A percentile compares a stretch with the other conserved stretches of the same genome.
These are phyloP conservation scores for Neurospora hispaniola DNA, from an alignment of 495 filamentous ascomycete species.

Conservation along the genomic window DNA sequence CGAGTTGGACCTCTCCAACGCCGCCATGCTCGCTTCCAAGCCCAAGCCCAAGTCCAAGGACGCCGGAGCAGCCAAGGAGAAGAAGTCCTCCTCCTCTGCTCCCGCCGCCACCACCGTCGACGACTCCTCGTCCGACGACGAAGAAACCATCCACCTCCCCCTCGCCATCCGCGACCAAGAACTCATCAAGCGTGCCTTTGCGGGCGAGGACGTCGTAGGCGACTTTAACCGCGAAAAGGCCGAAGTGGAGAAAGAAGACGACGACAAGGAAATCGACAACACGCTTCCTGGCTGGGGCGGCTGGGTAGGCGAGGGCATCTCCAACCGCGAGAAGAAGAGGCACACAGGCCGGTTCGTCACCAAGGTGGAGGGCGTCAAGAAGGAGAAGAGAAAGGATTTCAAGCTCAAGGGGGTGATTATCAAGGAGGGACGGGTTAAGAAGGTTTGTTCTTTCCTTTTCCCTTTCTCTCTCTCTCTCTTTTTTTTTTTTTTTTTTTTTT, in stretches of 20 bases:
- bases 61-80: background rate
- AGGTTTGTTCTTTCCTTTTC: conserved; percentile 24
- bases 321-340: conserved; percentile 47
- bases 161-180: conserved; percentile 67
- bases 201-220: conserved; percentile 75
- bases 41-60: conserved; percentile 20
- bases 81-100: background rate
- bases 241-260: conserved; percentile 63
- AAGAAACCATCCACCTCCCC: conserved; percentile 45
- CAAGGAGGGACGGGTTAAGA: conserved; percentile 82
- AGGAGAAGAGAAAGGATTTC: conserved; percentile 65
- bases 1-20: conserved; percentile 31
- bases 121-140: conserved; percentile 40
- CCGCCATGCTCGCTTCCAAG: conserved; percentile 20
- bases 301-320: conserved; percentile 73
- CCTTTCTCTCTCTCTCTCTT: too few species aligned
- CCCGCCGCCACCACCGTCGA: conserved; percentile 1
- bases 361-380: conserved; percentile 68
- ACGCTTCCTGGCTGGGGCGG: conserved; percentile 87
- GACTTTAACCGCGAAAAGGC: conserved; percentile 77
- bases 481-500: too few species aligned
- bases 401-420: conserved; percentile 79
- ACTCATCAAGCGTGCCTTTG: conserved; percentile 77
- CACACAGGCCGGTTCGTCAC: conserved; percentile 51
- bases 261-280: conserved; percentile 72